phyloP scores from a whole-genome alignment of 2,329 filamentous ascomycete species.

The Dothiorella sarmentorum region DNA sequence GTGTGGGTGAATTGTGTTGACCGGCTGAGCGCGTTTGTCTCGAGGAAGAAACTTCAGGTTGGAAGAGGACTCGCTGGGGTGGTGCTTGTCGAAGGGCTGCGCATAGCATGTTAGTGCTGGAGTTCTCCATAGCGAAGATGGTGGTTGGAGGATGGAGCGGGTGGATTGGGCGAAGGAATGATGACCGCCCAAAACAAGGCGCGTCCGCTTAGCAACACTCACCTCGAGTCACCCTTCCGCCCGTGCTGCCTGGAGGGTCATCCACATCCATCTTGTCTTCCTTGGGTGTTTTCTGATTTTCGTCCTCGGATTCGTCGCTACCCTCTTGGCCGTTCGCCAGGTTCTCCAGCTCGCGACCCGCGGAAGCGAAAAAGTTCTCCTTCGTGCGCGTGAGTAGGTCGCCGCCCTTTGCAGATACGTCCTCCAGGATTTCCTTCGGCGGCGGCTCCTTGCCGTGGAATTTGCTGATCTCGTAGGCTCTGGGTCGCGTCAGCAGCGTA shows the following conservation, averaged over 20 bases:
- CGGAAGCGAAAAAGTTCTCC: constrained; percentile 64
- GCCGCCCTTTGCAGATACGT: constrained; percentile 74
- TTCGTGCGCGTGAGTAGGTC: constrained; percentile 73
- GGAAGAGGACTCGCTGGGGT: constrained; percentile 78
- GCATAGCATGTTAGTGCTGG: background rate
- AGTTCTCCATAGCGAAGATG: background rate
- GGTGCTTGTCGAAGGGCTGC: constrained; percentile 73
- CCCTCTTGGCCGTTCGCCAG: constrained; percentile 56
- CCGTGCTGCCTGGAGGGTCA: constrained; percentile 44
- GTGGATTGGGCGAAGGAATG: background rate
- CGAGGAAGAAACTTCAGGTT: constrained; percentile 69
- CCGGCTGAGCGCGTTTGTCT: constrained; percentile 59
- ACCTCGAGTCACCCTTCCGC: constrained; percentile 38
- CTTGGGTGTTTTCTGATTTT: constrained; percentile 46
- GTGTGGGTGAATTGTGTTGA: constrained; percentile 42
- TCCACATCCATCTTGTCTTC: constrained; percentile 49
- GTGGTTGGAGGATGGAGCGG: background rate
- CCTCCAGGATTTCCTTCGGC: constrained; percentile 82
- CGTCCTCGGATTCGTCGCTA: constrained; percentile 44
- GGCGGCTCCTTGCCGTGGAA: constrained; percentile 77
- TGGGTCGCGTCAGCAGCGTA: constrained; percentile 22
- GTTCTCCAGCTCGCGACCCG: constrained; percentile 45
- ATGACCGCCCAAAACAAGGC: background rate
- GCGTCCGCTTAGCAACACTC: constrained; percentile 14
- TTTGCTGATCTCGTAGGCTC: constrained; percentile 77